Evolutionary conservation across 805 yeast species (phyloP), one percentile per base, ranked within the genome.

Genomic region (Suhomyces sp.): DNA sequence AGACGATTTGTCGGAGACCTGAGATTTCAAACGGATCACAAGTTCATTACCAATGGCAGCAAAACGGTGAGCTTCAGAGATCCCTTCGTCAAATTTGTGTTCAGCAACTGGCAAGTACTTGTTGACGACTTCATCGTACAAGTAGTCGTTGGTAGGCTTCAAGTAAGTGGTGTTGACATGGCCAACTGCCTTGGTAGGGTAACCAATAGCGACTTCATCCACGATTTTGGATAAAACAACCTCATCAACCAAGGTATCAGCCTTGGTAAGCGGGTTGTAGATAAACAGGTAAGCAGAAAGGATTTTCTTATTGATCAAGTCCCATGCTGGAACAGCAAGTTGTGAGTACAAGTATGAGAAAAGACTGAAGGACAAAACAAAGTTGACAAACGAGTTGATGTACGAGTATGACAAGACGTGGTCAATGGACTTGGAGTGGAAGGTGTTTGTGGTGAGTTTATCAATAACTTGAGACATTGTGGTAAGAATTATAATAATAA

Each of bases 391-490:
- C 12, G 47, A 35, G 28, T 54, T 39, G 24, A 66, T 59, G n/a
- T 51, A 34, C 6, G 59, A 38, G 48, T 67, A 68, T 3, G 60
- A 47, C 25, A 46, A 43, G 31, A 68, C 36, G 46, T 68, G 72
- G 23, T 45, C 42, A 21, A 61, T 28, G 11, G 69, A 46, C 43
- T 58, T 52, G 29, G 70, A 65, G 19, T 55, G 41, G 43, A 61
- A 60, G 25, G 53, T 44, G 19, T 36, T 39, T 22, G 53, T 43
- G 16, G 38, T 41, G 13, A 31, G 20, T 33, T 46, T 40, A 11
- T 40, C 30, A 19, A 36, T 23, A 19, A 34, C 33, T 17, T 31
- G 29, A 11, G 43, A 28, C 42, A 43, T 36, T 28, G 22, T 19
- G 22, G 22, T 10, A 19, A n/a, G n/a, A n/a, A n/a, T n/a, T n/a